Evolutionary conservation across 805 yeast species (phyloP), one percentile per base, ranked within the genome.

Genomic region (Teunomyces barrocoloradensis): DNA sequence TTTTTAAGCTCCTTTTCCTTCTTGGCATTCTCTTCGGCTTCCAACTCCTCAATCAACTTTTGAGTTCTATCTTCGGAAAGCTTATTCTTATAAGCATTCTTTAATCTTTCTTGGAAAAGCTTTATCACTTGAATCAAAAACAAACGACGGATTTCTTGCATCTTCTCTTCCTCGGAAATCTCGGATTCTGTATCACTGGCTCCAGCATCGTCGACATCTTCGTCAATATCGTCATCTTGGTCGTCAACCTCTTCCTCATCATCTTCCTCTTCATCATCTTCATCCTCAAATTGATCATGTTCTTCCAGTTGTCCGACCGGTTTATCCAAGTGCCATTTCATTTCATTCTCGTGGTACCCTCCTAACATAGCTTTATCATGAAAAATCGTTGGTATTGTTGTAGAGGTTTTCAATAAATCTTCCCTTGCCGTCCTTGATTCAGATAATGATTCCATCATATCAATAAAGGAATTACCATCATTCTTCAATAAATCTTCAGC

Each of bases 401-500:
- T 9, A 25, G 40, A 6, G 7, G 29, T 21, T 38, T 53, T 55
- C 36, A 62, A 46, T 11, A 58, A 41, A 35, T 58, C 63, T 51
- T 64, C 70, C 49, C 64, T 55, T 42, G 56, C 68, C 35, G 50
- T 58, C 62, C 64, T 71, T 56, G 81, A 75, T 48, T 78, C 77
- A 3, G 89, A 87, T 39, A 87, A 70, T 45, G 81, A 77, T 62
- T 89, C 95, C 80, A 90, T 84, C 77, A 88, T 84, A 53, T 84
- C 84, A 28, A 89, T 77, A 53, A 89, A 87, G 36, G 82, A 79
- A 52, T 78, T 77, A n/a, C 96, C 96, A 52, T 86, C 88, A 59
- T 84, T 84, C 54, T 80, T 80, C 55, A 89, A 73, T 23, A 90
- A 64, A 58, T 89, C 95, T 54, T 89, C 95, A 0, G 96, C 94